Conservation (phyloP, 148 eudicot genomes). For the Fagopyrum homotropicum region DNA sequence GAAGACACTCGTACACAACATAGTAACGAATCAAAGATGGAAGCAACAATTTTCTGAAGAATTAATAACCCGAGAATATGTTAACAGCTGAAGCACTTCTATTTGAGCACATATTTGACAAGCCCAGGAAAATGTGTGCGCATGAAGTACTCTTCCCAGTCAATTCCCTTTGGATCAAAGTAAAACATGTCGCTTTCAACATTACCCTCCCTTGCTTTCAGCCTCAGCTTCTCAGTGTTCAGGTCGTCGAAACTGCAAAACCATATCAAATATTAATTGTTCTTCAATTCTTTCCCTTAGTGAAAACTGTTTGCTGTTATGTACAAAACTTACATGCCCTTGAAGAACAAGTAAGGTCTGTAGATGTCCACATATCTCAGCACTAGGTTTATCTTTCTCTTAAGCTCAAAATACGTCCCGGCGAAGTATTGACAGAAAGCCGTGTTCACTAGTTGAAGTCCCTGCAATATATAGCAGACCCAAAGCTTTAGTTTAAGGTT, state of each 20-base stretch:
- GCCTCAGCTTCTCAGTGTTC: conserved; percentile 22
- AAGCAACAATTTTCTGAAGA: not conserved
- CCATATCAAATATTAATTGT: conserved; percentile 11
- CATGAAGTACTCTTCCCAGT: conserved; percentile 35
- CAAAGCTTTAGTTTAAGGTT: too few species aligned
- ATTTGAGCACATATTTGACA: conserved; percentile 22
- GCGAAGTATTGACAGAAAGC: conserved; percentile 45
- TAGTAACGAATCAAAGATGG: not conserved
- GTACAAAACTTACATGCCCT: conserved; percentile 25
- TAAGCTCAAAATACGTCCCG: conserved; percentile 23
- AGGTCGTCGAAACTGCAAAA: conserved; percentile 25
- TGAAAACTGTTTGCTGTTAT: not conserved
- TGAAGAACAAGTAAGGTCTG: conserved; percentile 63
- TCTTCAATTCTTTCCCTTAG: not conserved
- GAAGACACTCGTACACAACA: too few species aligned
- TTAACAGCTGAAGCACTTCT: not conserved
- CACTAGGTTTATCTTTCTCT: conserved; percentile 44
- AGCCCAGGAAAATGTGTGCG: conserved; percentile 27
- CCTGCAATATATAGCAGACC: conserved; percentile 17
- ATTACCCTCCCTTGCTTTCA: conserved; percentile 9
- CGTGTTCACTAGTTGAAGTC: conserved; percentile 35
- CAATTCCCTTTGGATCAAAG: conserved; percentile 22
- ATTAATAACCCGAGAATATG: not conserved
- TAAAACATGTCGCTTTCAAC: conserved; percentile 18
- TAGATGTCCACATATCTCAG: conserved; percentile 48